phyloP scores from a whole-genome alignment of 2,329 filamentous ascomycete genomes.

The Aspergillus pseudonomiae region DNA sequence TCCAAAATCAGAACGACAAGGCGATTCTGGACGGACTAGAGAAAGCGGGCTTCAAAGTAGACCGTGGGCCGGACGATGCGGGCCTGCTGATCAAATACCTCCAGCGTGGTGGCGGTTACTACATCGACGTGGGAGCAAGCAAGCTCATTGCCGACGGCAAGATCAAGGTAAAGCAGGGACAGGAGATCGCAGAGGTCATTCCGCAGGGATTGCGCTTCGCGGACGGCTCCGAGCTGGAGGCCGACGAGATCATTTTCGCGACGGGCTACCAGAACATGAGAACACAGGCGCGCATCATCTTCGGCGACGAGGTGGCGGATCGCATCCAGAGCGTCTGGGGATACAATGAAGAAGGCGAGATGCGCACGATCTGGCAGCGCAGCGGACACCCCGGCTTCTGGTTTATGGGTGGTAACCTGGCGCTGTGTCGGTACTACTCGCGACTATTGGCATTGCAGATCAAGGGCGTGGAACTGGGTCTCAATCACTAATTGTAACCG shows the following conservation, averaged over 20 bases:
- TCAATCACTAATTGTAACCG: slow-evolving; percentile 3
- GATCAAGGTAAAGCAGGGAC: slow-evolving; percentile 66
- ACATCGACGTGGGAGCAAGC: slow-evolving; percentile 69
- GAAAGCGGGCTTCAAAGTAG: slow-evolving; percentile 63
- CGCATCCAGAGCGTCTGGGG: slow-evolving; percentile 65
- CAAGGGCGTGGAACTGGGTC: slow-evolving; percentile 44
- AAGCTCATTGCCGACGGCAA: slow-evolving; percentile 65
- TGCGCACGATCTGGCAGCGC: slow-evolving; percentile 61
- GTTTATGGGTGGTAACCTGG: slow-evolving; percentile 69
- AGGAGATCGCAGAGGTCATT: slow-evolving; percentile 59
- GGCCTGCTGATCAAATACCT: slow-evolving; percentile 67
- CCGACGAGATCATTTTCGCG: slow-evolving; percentile 66
- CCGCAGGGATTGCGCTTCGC: slow-evolving; percentile 54
- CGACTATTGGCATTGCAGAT: slow-evolving; percentile 55
- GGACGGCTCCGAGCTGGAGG: slow-evolving; percentile 62
- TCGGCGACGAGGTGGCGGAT: slow-evolving; percentile 65
- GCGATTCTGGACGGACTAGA: slow-evolving; percentile 50
- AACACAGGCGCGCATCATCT: slow-evolving; percentile 61
- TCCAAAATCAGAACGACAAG: slow-evolving; percentile 39
- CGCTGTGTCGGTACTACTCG: slow-evolving; percentile 65
- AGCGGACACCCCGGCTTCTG: slow-evolving; percentile 68
- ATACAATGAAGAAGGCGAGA: slow-evolving; percentile 58
- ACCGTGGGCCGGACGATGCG: slow-evolving; percentile 58
- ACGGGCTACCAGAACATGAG: slow-evolving; percentile 69
- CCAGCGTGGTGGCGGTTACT: slow-evolving; percentile 69